Base-by-base conservation (phyloP, 1,139 yeast genomes). In the Waltiozyma sp. region DNA sequence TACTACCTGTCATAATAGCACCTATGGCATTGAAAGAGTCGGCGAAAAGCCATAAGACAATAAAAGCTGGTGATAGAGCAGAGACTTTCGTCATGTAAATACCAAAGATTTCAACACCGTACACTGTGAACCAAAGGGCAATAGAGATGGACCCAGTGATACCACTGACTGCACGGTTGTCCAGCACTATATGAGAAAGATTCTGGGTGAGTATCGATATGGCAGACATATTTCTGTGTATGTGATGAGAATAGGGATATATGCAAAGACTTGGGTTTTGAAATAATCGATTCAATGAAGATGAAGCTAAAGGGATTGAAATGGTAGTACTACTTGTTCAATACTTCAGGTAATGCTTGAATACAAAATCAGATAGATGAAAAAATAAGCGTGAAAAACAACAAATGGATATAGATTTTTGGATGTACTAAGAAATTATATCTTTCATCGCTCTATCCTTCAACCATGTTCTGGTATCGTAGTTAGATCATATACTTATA, bases 41-140 rank as follows among this genome's bases (percentile, higher is more conserved):
- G 38, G 97, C 97, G 0, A 78, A 79, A 43, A 77, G 69, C 97
- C 97, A 89, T 37, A 89, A 69, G 4, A 86, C 72, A 28, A 89
- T 86, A 60, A 89, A 89, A 50, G 82, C 66, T 36, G 88, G 63
- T 7, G 95, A 86, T 31, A 89, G 70, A 8, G 38, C 38, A 5
- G 38, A 36, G 4, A 36, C 38, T 36, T 36, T 36, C 9, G 38
- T 36, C 38, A 36, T 36, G 18, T 36, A 36, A 18, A 36, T 36
- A 14, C 38, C 38, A 36, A 36, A 36, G 26, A 36, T 36, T 36
- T 36, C 38, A 36, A 36, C 38, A 19, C 38, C 38, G 18, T 36
- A 91, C 21, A 91, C 97, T 43, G 91, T 88, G 49, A 91, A 83
- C 98, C 98, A 91, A 61, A 97, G 91, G 18, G 96, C 95, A 38